These are phyloP conservation scores for Rhizoctonia solani DNA, from an alignment of 1,284 basidiomycete species.

Conservation along the genomic window DNA sequence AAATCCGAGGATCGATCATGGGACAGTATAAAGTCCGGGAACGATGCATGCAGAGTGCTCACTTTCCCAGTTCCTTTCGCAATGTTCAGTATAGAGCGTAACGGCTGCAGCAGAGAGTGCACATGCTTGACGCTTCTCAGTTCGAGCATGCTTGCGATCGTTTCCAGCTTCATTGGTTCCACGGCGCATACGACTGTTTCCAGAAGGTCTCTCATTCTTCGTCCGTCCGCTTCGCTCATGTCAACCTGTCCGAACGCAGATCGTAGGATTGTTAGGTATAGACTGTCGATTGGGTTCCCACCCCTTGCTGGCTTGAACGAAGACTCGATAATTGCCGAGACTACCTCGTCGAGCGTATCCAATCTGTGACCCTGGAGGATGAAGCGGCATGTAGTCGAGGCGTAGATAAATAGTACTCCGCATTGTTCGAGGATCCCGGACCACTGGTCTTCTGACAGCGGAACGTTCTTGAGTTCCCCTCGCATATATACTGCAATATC, in stretches of 20 bases:
- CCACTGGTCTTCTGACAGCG: too few relatives aligned
- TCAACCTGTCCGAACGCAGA: background rate
- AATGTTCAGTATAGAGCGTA: background rate
- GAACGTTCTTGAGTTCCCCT: background rate
- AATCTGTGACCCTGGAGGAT: background rate
- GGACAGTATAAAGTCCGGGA: slow-evolving; percentile 6
- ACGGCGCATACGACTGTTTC: too few relatives aligned
- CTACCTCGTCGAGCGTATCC: background rate
- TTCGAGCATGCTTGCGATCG: background rate
- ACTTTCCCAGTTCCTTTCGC: background rate
- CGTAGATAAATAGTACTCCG: background rate
- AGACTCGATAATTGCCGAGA: background rate
- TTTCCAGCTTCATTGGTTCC: background rate
- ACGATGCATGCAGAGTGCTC: background rate
- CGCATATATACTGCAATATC: background rate
- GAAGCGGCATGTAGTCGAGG: background rate
- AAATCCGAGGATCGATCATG: background rate
- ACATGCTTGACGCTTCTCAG: background rate
- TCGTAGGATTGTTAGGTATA: background rate
- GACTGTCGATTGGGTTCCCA: background rate
- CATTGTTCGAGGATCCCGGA: background rate
- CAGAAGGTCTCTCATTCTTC: background rate
- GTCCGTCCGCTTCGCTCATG: background rate
- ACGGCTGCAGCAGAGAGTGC: background rate
- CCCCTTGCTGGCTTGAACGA: too few relatives aligned